Percentiles rank a stretch among this genome's conserved stretches.
Conservation (phyloP, 768 basidiomycete species). For the Lactarius vividus region DNA sequence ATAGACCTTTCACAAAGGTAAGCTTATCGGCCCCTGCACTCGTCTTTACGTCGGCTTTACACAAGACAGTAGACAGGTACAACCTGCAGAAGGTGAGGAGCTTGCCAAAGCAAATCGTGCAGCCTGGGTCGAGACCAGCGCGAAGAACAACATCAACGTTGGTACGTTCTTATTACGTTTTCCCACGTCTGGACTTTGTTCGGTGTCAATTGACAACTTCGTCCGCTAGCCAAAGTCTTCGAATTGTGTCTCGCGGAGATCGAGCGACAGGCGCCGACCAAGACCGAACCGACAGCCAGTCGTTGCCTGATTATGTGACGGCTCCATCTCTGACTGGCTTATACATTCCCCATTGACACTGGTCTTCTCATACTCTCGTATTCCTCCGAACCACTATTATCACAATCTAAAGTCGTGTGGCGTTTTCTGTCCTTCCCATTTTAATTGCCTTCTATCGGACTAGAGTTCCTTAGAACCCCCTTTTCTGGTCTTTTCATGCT, state of each 20-base stretch:
- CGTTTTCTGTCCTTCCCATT: slow-evolving; percentile 14
- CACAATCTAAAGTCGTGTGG: slow-evolving; percentile 16
- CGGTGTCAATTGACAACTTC: slow-evolving; percentile 10
- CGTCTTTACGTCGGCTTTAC: slow-evolving; percentile 14
- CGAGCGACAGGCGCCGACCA: slow-evolving; percentile 63
- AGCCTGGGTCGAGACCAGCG: slow-evolving; percentile 86
- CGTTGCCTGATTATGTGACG: slow-evolving; percentile 59
- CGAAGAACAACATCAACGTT: slow-evolving; percentile 83
- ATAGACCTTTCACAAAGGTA: slow-evolving; percentile 76
- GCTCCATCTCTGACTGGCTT: slow-evolving; percentile 1
- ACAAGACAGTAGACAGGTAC: slow-evolving; percentile 62
- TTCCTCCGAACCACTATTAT: slow-evolving; percentile 3
- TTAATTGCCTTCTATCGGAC: slow-evolving; percentile 21
- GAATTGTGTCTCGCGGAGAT: slow-evolving; percentile 82
- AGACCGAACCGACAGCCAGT: slow-evolving; percentile 42
- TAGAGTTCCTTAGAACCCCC: slow-evolving; percentile 22
- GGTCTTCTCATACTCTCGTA: slow-evolving; percentile 16
- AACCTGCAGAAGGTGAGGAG: slow-evolving; percentile 66
- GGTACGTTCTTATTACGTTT: slow-evolving; percentile 51
- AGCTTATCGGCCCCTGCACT: slow-evolving; percentile 32
- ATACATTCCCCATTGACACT: slow-evolving; percentile 4
- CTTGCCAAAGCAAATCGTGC: slow-evolving; percentile 71
- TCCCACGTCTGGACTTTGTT: slow-evolving; percentile 1
- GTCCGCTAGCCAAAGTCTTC: slow-evolving; percentile 66
- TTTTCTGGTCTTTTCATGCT: slow-evolving; percentile 20